phyloP scores from a whole-genome alignment of 2,329 filamentous ascomycete species.

The Cadophora sp. region DNA sequence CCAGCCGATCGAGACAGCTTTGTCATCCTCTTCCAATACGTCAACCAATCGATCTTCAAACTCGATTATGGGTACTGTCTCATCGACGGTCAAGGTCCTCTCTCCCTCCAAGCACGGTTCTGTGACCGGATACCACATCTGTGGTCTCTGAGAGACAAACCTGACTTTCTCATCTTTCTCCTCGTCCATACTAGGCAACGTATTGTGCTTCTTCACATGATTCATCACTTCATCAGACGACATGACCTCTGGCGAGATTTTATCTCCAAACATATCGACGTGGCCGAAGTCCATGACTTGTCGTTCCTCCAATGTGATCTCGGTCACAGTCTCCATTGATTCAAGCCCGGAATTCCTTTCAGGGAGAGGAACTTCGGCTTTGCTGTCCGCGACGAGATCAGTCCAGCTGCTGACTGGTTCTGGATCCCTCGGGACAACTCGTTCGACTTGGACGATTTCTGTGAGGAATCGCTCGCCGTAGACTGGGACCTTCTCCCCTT shows the following conservation, averaged over 20 bases:
- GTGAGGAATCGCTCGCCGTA: conserved; percentile 12
- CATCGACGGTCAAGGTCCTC: conserved; percentile 1
- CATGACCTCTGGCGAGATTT: background rate
- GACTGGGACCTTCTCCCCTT: conserved; percentile 1
- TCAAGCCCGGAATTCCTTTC: background rate
- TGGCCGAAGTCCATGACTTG: conserved; percentile 1
- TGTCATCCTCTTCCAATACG: background rate
- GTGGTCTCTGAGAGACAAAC: conserved; percentile 5
- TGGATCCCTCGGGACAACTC: background rate
- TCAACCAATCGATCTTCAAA: conserved; percentile 1
- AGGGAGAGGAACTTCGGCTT: background rate
- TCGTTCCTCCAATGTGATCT: conserved; percentile 11
- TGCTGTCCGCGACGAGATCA: background rate
- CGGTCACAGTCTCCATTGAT: background rate
- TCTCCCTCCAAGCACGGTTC: conserved; percentile 7
- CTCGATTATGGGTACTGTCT: conserved; percentile 6
- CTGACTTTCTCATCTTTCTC: background rate
- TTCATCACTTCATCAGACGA: conserved; percentile 2
- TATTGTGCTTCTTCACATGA: background rate
- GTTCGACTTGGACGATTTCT: conserved; percentile 16
- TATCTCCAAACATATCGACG: background rate
- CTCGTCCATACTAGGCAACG: background rate
- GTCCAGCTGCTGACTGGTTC: background rate
- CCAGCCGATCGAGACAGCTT: background rate
- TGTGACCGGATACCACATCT: conserved; percentile 11